These are phyloP conservation scores for Penicillium paneum DNA, from an alignment of 2,329 filamentous ascomycete species.

Conservation along the genomic window DNA sequence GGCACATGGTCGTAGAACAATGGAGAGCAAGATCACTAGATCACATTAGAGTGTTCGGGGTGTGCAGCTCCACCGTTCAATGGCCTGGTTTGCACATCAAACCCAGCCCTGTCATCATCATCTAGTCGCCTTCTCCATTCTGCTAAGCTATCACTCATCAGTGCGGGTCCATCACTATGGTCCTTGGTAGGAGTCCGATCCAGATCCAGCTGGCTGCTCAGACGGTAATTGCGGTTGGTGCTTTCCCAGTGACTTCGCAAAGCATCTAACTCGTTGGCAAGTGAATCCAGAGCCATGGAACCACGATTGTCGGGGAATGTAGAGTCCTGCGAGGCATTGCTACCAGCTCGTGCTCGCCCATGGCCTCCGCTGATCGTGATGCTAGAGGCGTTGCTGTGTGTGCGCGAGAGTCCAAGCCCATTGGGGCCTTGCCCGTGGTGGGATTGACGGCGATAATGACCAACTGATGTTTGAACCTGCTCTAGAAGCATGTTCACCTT, in stretches of 20 bases:
- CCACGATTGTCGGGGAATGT: conserved; percentile 54
- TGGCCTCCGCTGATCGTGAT: conserved; percentile 35
- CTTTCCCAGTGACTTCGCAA: conserved; percentile 91
- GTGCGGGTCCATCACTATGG: conserved; percentile 33
- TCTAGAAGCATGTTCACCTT: conserved; percentile 91
- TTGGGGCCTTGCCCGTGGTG: conserved; percentile 43
- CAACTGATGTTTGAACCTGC: conserved; percentile 89
- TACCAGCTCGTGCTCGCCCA: conserved; percentile 40
- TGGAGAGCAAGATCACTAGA: conserved; percentile 23
- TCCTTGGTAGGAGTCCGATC: conserved; percentile 57
- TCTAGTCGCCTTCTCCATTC: conserved; percentile 80
- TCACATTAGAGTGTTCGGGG: conserved; percentile 32
- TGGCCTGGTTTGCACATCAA: conserved; percentile 28
- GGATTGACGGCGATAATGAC: conserved; percentile 82
- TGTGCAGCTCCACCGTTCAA: conserved; percentile 21
- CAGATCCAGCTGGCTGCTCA: conserved; percentile 87
- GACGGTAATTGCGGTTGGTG: conserved; percentile 89
- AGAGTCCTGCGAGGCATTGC: conserved; percentile 44
- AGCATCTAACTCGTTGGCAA: conserved; percentile 88
- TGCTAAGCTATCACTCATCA: conserved; percentile 67
- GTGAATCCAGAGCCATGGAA: conserved; percentile 75
- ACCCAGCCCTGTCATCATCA: conserved; percentile 47
- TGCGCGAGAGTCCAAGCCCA: conserved; percentile 46
- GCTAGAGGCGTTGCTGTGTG: conserved; percentile 55
- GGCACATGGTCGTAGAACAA: conserved; percentile 25